These are phyloP conservation scores for Pyrenula massariospora DNA, from an alignment of 495 filamentous ascomycete genomes.

Conservation along the genomic window DNA sequence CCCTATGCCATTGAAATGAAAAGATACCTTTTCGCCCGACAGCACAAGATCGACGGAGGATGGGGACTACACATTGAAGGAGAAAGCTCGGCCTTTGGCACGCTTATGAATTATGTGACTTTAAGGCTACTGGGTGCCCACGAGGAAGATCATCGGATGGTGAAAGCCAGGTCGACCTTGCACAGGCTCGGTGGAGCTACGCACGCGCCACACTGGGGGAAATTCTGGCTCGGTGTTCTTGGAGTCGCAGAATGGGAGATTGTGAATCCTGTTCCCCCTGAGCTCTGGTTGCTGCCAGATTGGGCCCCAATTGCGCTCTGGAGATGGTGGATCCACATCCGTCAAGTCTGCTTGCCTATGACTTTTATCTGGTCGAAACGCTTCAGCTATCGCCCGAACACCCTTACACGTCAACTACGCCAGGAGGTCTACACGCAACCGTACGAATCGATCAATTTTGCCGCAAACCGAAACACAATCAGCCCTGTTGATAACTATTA, in stretches of 20 bases:
- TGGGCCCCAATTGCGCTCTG: slow-evolving; percentile 92
- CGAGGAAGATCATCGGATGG: slow-evolving; percentile 73
- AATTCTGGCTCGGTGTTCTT: slow-evolving; percentile 80
- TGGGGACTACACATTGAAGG: slow-evolving; percentile 96
- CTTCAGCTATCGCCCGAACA: slow-evolving; percentile 59
- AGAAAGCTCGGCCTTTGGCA: slow-evolving; percentile 88
- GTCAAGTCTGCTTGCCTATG: slow-evolving; percentile 87
- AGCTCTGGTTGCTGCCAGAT: slow-evolving; percentile 90
- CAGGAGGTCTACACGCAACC: slow-evolving; percentile 77
- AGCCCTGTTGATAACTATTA: slow-evolving; percentile 77
- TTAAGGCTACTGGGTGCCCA: slow-evolving; percentile 80
- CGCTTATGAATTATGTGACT: slow-evolving; percentile 76
- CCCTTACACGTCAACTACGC: slow-evolving; percentile 58
- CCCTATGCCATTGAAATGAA: slow-evolving; percentile 80
- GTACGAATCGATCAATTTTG: slow-evolving; percentile 68
- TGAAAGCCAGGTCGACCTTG: slow-evolving; percentile 72
- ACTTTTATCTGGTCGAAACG: slow-evolving; percentile 74
- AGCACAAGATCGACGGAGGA: slow-evolving; percentile 79
- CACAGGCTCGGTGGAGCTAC: slow-evolving; percentile 80
- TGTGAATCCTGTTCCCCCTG: slow-evolving; percentile 86
- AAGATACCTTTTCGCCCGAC: slow-evolving; percentile 82
- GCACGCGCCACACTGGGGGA: slow-evolving; percentile 85
- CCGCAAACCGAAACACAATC: slow-evolving; percentile 70
- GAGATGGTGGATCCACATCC: slow-evolving; percentile 98
- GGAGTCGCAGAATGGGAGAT: slow-evolving; percentile 81